phyloP scores from a whole-genome alignment of 192 early-diverging fungal species.

The Dissophora ornata region DNA sequence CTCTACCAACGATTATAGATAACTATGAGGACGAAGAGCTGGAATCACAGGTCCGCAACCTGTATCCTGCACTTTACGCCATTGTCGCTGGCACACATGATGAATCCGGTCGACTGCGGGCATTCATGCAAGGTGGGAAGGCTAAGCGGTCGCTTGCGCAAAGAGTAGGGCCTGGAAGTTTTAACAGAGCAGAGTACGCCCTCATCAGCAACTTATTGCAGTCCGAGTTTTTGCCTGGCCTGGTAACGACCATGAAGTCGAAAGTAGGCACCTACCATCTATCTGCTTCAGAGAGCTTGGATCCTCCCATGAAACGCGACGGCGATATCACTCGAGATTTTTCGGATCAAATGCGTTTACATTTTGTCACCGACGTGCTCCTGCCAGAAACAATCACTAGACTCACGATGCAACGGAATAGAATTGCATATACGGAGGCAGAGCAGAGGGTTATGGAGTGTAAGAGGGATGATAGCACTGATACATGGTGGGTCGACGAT shows the following conservation, averaged over 20 bases:
- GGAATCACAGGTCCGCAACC: constrained; percentile 1
- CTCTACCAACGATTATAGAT: not conserved
- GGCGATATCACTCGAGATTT: constrained; percentile 25
- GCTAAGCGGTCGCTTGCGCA: constrained; percentile 14
- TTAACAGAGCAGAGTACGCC: constrained; percentile 17
- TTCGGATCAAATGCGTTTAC: constrained; percentile 29
- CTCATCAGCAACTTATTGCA: constrained; percentile 26
- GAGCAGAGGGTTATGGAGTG: constrained; percentile 15
- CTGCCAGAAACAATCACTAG: constrained; percentile 37
- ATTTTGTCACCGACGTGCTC: constrained; percentile 44
- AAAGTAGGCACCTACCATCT: not conserved
- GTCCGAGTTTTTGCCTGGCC: constrained; percentile 40
- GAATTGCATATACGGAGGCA: constrained; percentile 18
- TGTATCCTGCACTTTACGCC: constrained; percentile 27
- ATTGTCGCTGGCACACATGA: constrained; percentile 32
- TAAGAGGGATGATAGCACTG: constrained; percentile 13
- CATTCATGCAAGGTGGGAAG: constrained; percentile 36
- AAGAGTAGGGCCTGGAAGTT: constrained; percentile 39
- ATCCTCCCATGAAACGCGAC: constrained; percentile 16
- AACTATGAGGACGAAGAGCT: constrained; percentile 34
- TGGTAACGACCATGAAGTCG: constrained; percentile 19
- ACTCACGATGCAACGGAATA: constrained; percentile 31
- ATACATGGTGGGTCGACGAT: constrained; percentile 46
- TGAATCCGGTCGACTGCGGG: constrained; percentile 25
- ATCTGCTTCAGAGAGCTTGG: not conserved